Percentiles rank a stretch among this genome's conserved stretches.
Evolutionary conservation across 768 basidiomycete genomes (phyloP).

Genomic region (Boletus vermiculosoides): DNA sequence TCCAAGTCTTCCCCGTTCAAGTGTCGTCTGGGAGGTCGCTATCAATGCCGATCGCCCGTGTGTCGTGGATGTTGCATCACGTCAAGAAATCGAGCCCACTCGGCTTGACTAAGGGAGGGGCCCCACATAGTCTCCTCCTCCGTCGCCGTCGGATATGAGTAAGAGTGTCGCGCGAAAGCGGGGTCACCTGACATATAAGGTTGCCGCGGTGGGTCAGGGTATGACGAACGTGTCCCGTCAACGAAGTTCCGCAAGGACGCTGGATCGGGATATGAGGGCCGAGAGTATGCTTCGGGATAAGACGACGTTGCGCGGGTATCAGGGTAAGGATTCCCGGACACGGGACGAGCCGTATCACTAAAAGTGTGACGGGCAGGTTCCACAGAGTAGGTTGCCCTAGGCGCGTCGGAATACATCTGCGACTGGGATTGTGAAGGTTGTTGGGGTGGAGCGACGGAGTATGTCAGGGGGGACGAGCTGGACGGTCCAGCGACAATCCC

Average conservation of each 20-base stretch:
- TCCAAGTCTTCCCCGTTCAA: slow-evolving; percentile 14
- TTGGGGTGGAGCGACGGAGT: slow-evolving; percentile 21
- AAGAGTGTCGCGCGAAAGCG: slow-evolving; percentile 23
- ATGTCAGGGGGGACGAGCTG: slow-evolving; percentile 25
- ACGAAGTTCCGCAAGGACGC: slow-evolving; percentile 26
- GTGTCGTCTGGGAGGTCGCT: slow-evolving; percentile 7
- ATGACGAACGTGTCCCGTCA: slow-evolving; percentile 22
- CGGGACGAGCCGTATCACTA: slow-evolving; percentile 18
- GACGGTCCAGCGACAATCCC: slow-evolving; percentile 19
- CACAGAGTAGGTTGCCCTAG: slow-evolving; percentile 20
- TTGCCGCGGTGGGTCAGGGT: slow-evolving; percentile 29
- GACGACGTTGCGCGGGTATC: slow-evolving; percentile 21
- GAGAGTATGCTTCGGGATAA: slow-evolving; percentile 28
- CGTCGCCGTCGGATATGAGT: slow-evolving; percentile 43
- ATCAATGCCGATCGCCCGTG: slow-evolving; percentile 28
- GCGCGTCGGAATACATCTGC: slow-evolving; percentile 26
- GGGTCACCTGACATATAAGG: slow-evolving; percentile 27
- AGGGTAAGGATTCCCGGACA: slow-evolving; percentile 31
- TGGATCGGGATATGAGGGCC: slow-evolving; percentile 26
- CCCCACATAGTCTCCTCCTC: slow-evolving; percentile 75
- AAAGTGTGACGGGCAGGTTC: slow-evolving; percentile 26
- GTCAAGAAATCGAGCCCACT: slow-evolving; percentile 69
- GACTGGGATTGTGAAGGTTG: slow-evolving; percentile 21
- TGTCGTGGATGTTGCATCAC: slow-evolving; percentile 52
- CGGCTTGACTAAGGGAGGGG: slow-evolving; percentile 70